phyloP scores from a whole-genome alignment of 306 rosid genomes.

The Lathyrus oleraceus region DNA sequence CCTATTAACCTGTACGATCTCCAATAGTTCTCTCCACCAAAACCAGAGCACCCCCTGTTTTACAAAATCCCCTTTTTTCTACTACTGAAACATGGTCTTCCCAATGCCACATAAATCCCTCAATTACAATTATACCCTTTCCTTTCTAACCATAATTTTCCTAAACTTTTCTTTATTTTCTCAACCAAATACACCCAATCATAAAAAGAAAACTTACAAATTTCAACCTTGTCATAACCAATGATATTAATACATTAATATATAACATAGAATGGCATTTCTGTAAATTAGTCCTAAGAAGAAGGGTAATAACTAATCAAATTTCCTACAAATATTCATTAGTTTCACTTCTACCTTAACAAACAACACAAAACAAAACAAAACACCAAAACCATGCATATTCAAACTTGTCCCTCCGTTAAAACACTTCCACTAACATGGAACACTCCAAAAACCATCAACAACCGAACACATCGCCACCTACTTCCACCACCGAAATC shows the following conservation, averaged over 20 bases:
- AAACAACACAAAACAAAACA: not conserved
- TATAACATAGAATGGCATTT: not conserved
- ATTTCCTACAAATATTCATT: constrained; percentile 29
- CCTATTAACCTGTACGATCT: not conserved
- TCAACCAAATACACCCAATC: constrained; percentile 4
- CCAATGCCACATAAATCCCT: not conserved
- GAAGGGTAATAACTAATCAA: not conserved
- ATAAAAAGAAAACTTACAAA: not conserved
- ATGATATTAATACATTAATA: not conserved
- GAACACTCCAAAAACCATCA: constrained; percentile 16
- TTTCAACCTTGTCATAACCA: constrained; percentile 1
- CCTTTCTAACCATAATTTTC: not conserved
- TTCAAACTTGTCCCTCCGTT: constrained; percentile 35
- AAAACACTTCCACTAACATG: constrained; percentile 18
- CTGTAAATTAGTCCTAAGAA: not conserved
- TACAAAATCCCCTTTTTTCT: constrained; percentile 6
- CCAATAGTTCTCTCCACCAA: constrained; percentile 15
- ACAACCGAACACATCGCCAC: constrained; percentile 13
- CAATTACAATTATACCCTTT: constrained; percentile 32
- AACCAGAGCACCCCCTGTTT: constrained; percentile 60
- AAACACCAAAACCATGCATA: constrained; percentile 14
- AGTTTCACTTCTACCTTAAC: not conserved
- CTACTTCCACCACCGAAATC: not conserved
- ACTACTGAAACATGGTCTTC: not conserved
- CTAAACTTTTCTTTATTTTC: not conserved